These are phyloP conservation scores for Glomus cerebriforme DNA, from an alignment of 192 early-diverging fungal genomes.

Conservation along the genomic window DNA sequence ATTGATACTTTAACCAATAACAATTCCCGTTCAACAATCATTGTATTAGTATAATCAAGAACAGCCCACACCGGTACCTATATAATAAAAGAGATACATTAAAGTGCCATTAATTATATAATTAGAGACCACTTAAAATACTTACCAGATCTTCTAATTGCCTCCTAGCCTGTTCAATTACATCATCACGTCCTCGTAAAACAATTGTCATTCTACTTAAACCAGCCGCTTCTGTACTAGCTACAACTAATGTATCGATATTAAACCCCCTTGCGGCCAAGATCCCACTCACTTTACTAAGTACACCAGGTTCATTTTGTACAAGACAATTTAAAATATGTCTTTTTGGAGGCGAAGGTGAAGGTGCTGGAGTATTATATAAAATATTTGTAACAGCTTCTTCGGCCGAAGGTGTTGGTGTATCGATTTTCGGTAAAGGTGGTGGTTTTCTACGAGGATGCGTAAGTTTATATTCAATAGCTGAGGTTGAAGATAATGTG, in stretches of 20 bases:
- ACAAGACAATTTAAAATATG: slow-evolving; percentile 97
- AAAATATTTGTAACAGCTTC: slow-evolving; percentile 97
- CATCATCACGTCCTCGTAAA: slow-evolving; percentile 78
- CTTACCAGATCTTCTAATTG: slow-evolving; percentile 94
- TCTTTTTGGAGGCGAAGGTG: slow-evolving; percentile 59
- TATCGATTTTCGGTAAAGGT: slow-evolving; percentile 40
- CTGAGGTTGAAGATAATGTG: slow-evolving; percentile 47
- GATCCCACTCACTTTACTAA: slow-evolving; percentile 81
- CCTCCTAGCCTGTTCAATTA: slow-evolving; percentile 89
- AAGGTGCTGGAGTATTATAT: slow-evolving; percentile 83
- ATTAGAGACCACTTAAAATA: background rate
- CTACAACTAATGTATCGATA: slow-evolving; percentile 96
- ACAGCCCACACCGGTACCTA: slow-evolving; percentile 94
- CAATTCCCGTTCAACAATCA: slow-evolving; percentile 90
- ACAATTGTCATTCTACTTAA: slow-evolving; percentile 95
- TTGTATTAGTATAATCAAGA: slow-evolving; percentile 90
- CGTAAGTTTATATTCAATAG: slow-evolving; percentile 48
- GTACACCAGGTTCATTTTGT: slow-evolving; percentile 86
- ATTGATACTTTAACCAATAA: slow-evolving; percentile 93
- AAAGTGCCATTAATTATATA: background rate
- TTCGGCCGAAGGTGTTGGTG: slow-evolving; percentile 74
- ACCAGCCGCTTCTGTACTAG: slow-evolving; percentile 92
- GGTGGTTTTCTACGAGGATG: slow-evolving; percentile 47
- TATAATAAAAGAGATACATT: background rate
- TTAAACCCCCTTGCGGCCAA: slow-evolving; percentile 95